These are phyloP conservation scores for Triangularia verruculosa DNA, from an alignment of 2,329 filamentous ascomycete species.

Conservation along the genomic window DNA sequence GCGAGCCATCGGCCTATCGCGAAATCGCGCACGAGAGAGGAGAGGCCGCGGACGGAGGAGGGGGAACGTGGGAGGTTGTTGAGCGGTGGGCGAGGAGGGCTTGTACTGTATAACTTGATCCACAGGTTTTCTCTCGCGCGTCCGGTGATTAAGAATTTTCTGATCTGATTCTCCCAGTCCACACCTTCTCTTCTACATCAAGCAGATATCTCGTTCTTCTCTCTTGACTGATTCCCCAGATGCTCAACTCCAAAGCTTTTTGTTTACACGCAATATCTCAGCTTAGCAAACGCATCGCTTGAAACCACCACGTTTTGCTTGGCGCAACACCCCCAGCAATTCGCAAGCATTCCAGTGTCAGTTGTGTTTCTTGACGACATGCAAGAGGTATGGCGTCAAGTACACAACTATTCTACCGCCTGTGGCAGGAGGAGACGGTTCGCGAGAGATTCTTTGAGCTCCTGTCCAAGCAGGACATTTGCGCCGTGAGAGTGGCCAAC, in stretches of 20 bases:
- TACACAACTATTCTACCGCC: slow-evolving; percentile 51
- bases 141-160: slow-evolving; percentile 12
- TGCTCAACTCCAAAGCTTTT: not conserved
- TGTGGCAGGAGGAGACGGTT: slow-evolving; percentile 53
- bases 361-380: slow-evolving; percentile 33
- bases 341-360: not conserved
- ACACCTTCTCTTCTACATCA: not conserved
- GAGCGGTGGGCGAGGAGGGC: slow-evolving; percentile 4
- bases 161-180: slow-evolving; percentile 17
- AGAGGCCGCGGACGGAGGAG: slow-evolving; percentile 13
- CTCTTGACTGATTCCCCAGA: not conserved
- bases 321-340: not conserved
- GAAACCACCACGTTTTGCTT: not conserved
- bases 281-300: not conserved
- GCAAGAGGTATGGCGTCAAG: slow-evolving; percentile 51
- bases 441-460: slow-evolving; percentile 49
- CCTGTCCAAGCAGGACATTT: slow-evolving; percentile 51
- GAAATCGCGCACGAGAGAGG: slow-evolving; percentile 20
- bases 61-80: slow-evolving; percentile 13
- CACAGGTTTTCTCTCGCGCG: slow-evolving; percentile 9
- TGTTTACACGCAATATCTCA: not conserved
- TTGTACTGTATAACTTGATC: slow-evolving; percentile 21
- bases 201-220: slow-evolving; percentile 4
- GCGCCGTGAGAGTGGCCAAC: slow-evolving; percentile 62
- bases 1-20: slow-evolving; percentile 3